Evolutionary conservation across 768 basidiomycete genomes (phyloP), one percentile per base, ranked within the genome.

Genomic region (Suillus luteus): DNA sequence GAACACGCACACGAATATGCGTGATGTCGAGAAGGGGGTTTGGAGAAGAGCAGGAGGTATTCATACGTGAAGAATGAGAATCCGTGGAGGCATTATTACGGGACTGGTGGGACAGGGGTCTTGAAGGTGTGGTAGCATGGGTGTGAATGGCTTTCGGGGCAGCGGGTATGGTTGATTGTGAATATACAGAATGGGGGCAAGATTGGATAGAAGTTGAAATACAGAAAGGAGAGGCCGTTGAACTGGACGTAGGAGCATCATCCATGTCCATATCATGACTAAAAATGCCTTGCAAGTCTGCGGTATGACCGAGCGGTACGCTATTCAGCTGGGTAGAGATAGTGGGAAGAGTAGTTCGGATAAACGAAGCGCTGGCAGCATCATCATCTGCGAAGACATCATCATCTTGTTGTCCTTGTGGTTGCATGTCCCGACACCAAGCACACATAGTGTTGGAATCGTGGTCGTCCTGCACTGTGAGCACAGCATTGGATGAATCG

Each of bases 1-100:
- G 86, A 22, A 89, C 83, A 55, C 88, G 85, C 43, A 92, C 84
- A 46, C 91, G 88, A 55, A 93, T 75, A 24, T 85, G 88, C 58
- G 92, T 92, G 65, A 94, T 90, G 73, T 94, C 92, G 64, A 81
- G 74, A 41, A 87, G 76, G 7, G 93, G 92, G 64, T 85, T 82
- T 3, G 79, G 81, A 5, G 68, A 65, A 9, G 72, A 5, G 79
- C 80, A 3, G 67, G 64, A 6, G 71, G 62, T 0, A 69, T 60
- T 57, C 67, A 22, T 22, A 64, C 17, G 5, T 9, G 24, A 2
- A 60, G 44, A 64, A 55, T 57, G 24, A 66, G 63, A 24, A 43
- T 62, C 35, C 24, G 35, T 51, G 9, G 61, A 63, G 27, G 17
- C 2, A 7, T 51, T 17, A 38, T 41, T 58, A 51, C 60, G 44